These are phyloP conservation scores for Xylaria sp. DNA, from an alignment of 2,329 filamentous ascomycete genomes.

Conservation along the genomic window DNA sequence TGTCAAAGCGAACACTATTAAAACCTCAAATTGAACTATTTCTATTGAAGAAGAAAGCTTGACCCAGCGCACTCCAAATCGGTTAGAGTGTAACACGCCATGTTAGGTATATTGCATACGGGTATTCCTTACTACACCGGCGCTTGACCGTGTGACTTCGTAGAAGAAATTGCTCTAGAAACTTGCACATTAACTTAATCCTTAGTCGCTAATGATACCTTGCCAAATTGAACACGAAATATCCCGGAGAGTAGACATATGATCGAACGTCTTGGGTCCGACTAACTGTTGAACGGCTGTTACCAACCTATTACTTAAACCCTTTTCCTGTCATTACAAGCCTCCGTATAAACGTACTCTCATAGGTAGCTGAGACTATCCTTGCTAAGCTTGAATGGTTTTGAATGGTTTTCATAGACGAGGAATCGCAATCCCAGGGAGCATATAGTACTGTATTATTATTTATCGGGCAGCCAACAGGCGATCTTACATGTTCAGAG, in stretches of 20 bases:
- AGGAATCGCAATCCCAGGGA: background rate
- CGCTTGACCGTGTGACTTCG: too few relatives aligned
- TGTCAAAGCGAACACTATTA: background rate
- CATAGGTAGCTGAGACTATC: too few relatives aligned
- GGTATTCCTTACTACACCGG: background rate
- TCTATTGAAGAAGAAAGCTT: background rate
- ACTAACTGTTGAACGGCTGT: background rate
- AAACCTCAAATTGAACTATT: background rate
- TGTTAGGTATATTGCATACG: background rate
- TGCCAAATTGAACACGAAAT: background rate
- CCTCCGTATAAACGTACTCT: background rate
- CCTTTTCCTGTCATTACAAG: background rate
- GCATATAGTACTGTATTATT: background rate
- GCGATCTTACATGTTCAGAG: background rate
- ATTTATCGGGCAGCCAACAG: background rate
- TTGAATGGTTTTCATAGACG: background rate
- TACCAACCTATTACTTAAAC: background rate
- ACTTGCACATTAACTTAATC: background rate
- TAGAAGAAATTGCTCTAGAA: background rate
- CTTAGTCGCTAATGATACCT: background rate
- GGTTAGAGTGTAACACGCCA: too few relatives aligned
- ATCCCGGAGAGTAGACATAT: background rate
- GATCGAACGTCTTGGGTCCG: background rate
- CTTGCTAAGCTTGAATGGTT: background rate
- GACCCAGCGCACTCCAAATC: background rate